Evolutionary conservation across 352 stramenopile genomes (phyloP), one percentile per base, ranked within the genome.

Genomic region (Phytophthora niederhauseri): DNA sequence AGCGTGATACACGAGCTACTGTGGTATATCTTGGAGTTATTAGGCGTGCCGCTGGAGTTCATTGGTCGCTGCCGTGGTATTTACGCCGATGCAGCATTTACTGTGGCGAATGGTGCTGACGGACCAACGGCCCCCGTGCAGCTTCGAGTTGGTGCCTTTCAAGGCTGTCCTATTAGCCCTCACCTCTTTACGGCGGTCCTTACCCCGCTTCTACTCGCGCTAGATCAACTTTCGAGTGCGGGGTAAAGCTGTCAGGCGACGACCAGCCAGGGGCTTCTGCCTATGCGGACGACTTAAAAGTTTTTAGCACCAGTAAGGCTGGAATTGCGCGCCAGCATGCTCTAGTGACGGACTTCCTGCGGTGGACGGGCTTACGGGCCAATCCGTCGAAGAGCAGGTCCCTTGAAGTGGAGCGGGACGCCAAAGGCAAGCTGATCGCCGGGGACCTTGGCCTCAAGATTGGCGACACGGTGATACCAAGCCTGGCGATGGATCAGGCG

Each of bases 121-220:
- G 65, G 71, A 19, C 8, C 36, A 2, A 75, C 74, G 0, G 46
- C 30, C 12, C 70, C 68, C 3, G 62, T 79, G 6, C 24, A 1
- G 3, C 63, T 62, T 34, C 20, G 24, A 4, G 50, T 68, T 14
- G 55, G 64, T 3, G 64, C 76, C 2, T 79, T 64, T 48, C 64
- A 79, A 20, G 63, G 67, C 1, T 79, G 55, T 36, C 72, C 63
- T 9, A 38, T 79, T 12, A 76, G 67, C 72, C 72, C 72, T 0
- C 57, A 71, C 4, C 63, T 76, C 2, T 79, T 79, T 53, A 70
- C 54, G 22, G 48, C 61, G 0, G 70, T 55, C 0, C 64, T 73
- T 41, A 57, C 45, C 9, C 66, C 53, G 7, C 60, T 78, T 2
- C 64, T 72, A 6, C 36, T 48, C 31, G 69, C 69, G 12, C 19